Evolutionary conservation across 257 asterid species (phyloP).

Genomic region (Fraxinus pennsylvanica): DNA sequence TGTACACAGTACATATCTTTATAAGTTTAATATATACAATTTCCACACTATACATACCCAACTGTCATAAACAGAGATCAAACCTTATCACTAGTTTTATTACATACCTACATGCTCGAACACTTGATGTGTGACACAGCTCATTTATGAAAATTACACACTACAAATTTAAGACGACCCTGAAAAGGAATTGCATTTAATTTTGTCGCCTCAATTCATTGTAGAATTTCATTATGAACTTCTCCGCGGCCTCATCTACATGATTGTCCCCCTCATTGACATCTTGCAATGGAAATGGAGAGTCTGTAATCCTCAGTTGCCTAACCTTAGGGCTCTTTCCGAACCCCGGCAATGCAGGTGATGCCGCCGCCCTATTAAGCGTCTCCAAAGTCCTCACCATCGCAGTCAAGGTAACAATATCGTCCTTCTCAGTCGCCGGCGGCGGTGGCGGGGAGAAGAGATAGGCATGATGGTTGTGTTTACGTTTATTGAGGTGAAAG

Average conservation of each 20-base stretch:
- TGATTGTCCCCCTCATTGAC: constrained; percentile 32
- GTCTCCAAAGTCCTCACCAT: constrained; percentile 47
- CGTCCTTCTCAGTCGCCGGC: background rate
- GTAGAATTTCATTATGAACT: constrained; percentile 50
- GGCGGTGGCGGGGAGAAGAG: constrained; percentile 16
- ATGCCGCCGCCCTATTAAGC: constrained; percentile 36
- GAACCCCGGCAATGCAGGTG: constrained; percentile 69
- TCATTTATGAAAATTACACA: background rate
- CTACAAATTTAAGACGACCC: constrained; percentile 6
- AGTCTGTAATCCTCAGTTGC: constrained; percentile 58
- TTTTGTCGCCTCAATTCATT: constrained; percentile 45
- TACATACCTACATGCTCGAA: background rate
- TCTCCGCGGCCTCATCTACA: constrained; percentile 61
- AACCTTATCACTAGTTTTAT: no score
- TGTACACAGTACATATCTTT: no score
- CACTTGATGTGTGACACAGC: background rate
- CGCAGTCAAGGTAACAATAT: constrained; percentile 16
- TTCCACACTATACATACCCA: background rate
- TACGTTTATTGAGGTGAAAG: constrained; percentile 34
- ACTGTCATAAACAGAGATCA: background rate
- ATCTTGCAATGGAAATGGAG: constrained; percentile 52
- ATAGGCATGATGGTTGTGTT: background rate
- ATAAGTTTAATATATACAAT: background rate
- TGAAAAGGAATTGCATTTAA: constrained; percentile 12
- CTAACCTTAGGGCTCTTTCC: constrained; percentile 72